Percentiles rank a stretch among this genome's conserved stretches.
These are phyloP conservation scores for Coemansia sp. DNA, from an alignment of 192 early-diverging fungal genomes.

Conservation along the genomic window DNA sequence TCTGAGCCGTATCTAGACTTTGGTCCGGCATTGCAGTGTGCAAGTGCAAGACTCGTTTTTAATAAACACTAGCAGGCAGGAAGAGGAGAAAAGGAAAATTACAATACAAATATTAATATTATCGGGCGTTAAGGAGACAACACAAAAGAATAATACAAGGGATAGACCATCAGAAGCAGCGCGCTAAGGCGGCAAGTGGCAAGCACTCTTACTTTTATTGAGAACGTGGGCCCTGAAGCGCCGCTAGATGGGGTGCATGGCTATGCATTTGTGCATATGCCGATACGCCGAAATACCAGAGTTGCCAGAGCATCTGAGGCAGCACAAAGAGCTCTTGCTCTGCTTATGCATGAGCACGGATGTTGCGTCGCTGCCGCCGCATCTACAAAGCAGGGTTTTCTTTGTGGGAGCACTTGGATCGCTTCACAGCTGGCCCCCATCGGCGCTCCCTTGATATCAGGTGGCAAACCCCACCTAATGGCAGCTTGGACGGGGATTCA, in stretches of 20 bases:
- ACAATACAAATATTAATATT: neutral
- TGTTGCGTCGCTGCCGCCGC: neutral
- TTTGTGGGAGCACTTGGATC: neutral
- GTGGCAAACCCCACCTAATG: neutral
- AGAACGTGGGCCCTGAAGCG: neutral
- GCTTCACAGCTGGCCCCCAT: neutral
- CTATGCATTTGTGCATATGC: neutral
- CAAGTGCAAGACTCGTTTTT: neutral
- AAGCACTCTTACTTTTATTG: neutral
- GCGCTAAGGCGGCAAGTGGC: neutral
- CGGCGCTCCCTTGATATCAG: neutral
- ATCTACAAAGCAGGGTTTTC: neutral
- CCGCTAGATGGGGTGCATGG: neutral
- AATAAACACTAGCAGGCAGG: neutral
- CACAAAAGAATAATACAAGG: neutral
- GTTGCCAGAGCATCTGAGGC: neutral
- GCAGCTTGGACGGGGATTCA: neutral
- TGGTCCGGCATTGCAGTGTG: constrained; percentile 10
- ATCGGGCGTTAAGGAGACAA: neutral
- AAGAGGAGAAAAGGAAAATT: neutral
- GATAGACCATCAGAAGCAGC: neutral
- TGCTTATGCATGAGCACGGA: neutral
- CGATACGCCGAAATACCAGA: neutral
- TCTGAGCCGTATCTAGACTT: constrained; percentile 25
- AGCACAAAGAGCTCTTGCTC: neutral